Percentiles rank a stretch among this genome's conserved stretches.
Conservation (phyloP, 2,329 filamentous ascomycete genomes). For the Ophiosphaerella korrae region DNA sequence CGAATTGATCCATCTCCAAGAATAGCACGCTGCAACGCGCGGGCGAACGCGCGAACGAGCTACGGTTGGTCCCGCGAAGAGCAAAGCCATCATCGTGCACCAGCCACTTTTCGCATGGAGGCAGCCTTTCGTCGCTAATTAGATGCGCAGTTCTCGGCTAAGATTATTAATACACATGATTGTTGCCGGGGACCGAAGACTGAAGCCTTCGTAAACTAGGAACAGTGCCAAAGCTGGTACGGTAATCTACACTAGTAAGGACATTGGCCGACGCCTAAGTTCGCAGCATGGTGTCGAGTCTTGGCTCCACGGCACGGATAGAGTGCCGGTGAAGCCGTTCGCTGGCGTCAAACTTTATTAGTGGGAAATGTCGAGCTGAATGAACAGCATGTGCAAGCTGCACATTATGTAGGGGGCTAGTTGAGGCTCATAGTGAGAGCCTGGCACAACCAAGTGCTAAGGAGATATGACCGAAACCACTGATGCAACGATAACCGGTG, state of each 20-base stretch:
- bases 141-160: no score
- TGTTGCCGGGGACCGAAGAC: background rate
- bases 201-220: background rate
- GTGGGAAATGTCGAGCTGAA: no score
- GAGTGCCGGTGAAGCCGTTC: no score
- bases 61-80: slow-evolving; percentile 3
- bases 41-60: background rate
- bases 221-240: background rate
- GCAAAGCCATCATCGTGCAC: background rate
- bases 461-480: no score
- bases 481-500: no score
- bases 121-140: background rate
- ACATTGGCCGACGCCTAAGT: background rate
- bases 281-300: background rate
- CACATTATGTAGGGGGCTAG: no score
- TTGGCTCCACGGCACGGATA: no score
- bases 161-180: background rate
- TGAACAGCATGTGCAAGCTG: no score
- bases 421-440: no score
- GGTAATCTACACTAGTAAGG: background rate
- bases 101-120: background rate
- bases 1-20: background rate
- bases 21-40: slow-evolving; percentile 1
- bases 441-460: no score
- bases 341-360: no score